These are phyloP conservation scores for Microsporum ferrugineum DNA, from an alignment of 2,329 filamentous ascomycete species.

Conservation along the genomic window DNA sequence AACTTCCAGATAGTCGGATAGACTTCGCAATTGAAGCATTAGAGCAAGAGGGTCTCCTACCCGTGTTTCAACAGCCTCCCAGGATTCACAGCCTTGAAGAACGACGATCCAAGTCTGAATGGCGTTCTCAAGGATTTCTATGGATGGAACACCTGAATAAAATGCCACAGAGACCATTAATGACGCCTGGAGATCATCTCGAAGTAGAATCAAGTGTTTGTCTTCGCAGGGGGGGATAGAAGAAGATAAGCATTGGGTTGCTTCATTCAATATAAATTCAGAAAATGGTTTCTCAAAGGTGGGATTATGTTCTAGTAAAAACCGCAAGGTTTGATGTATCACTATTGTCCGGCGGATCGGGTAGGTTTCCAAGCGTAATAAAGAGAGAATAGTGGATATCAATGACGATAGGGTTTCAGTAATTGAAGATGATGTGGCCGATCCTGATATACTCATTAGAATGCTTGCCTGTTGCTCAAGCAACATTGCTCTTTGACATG, in stretches of 20 bases:
- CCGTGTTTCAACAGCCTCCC: constrained; percentile 30
- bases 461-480: constrained; percentile 30
- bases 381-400: constrained; percentile 23
- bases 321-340: constrained; percentile 26
- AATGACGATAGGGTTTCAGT: constrained; percentile 22
- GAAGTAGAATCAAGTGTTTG: constrained; percentile 18
- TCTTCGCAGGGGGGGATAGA: constrained; percentile 19
- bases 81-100: constrained; percentile 33
- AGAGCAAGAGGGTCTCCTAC: constrained; percentile 43
- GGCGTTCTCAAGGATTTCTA: constrained; percentile 20
- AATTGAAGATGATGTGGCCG: constrained; percentile 20
- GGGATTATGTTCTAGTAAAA: constrained; percentile 24
- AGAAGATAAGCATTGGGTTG: constrained; percentile 18
- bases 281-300: constrained; percentile 20
- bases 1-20: constrained; percentile 47
- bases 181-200: constrained; percentile 24
- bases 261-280: constrained; percentile 18
- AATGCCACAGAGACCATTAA: constrained; percentile 27
- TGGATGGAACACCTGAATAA: constrained; percentile 22
- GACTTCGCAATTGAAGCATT: constrained; percentile 41
- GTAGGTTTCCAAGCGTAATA: constrained; percentile 23
- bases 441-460: constrained; percentile 23
- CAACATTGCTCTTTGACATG: constrained; percentile 20
- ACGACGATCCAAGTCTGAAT: constrained; percentile 32
- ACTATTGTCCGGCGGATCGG: constrained; percentile 31